Base-by-base conservation (phyloP, 306 rosid species). In the Lathyrus sativus region DNA sequence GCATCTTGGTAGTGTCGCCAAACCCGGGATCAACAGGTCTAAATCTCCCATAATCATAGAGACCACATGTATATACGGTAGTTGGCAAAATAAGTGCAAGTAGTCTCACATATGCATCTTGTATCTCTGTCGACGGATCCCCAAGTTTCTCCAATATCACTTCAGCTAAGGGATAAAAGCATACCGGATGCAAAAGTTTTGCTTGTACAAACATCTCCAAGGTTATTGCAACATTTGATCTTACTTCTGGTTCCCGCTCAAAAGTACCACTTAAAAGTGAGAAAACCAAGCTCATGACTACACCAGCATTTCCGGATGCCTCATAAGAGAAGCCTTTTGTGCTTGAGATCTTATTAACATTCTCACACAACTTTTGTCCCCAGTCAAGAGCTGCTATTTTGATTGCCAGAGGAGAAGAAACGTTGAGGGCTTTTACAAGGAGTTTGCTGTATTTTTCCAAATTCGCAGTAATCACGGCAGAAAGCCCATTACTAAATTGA, bases 111-210 rank as follows among this genome's bases (percentile, higher is more conserved):
- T 82, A 92, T 74, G 81, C 75, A 78, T 86, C 82, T 70, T 74
- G 89, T 57, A 89, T 86, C 71, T 84, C 92, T 63, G 48, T 37
- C 80, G 81, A 84, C 29, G 95, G 96, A 86, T 92, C 98, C 69
- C 96, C 98, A 58, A 92, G 91, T 85, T 86, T 87, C 80, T 88
- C 98, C 65, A 89, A 78, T 66, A 86, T 80, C 74, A 86, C 83
- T 77, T 86, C 92, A 78, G 95, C 91, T 44, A 89, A 62, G 63
- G 86, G 84, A 79, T 86, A 86, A 45, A 87, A 83, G 82, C 82
- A 86, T 50, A 78, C 55, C 62, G 96, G 92, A 77, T 87, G 89
- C 56, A 89, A 75, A 80, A 92, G 88, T 74, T 85, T 85, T 77
- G 95, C 95, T 74, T 73, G 95, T 74, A 92, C 85, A 74, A 92